Conservation (phyloP, 345 rosid species). For the Fremontodendron californicum region DNA sequence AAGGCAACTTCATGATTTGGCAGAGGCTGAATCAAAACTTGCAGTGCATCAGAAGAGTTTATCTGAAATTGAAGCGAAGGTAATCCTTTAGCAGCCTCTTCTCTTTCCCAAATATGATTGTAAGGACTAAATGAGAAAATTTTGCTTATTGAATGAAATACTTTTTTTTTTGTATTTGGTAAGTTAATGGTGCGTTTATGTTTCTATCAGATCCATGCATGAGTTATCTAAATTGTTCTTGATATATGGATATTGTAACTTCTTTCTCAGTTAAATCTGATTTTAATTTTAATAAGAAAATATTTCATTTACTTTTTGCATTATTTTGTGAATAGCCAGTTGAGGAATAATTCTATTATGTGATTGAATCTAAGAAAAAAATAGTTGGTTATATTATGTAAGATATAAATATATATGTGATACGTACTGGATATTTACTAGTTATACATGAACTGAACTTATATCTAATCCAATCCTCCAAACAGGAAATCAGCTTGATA, state of each 20-base stretch:
- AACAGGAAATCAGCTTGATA: background rate
- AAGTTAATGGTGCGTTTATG: background rate
- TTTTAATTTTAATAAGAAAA: background rate
- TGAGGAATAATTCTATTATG: background rate
- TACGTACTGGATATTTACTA: background rate
- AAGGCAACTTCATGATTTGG: constrained; percentile 77
- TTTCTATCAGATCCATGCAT: background rate
- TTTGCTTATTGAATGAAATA: background rate
- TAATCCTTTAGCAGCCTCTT: constrained; percentile 9
- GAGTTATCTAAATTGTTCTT: background rate
- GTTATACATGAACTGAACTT: background rate
- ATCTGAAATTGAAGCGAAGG: constrained; percentile 80
- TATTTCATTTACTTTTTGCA: background rate
- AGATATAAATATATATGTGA: background rate
- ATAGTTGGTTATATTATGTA: background rate
- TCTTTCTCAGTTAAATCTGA: background rate
- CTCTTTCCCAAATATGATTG: background rate
- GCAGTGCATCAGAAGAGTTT: constrained; percentile 57
- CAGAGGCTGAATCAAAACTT: constrained; percentile 74
- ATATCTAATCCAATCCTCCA: background rate
- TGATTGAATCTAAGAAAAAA: background rate
- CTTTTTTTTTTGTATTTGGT: background rate
- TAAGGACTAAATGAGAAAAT: background rate
- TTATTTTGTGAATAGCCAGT: background rate
- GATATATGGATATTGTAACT: background rate